phyloP scores from a whole-genome alignment of 306 rosid species.

The Erythrophleum fordii region DNA sequence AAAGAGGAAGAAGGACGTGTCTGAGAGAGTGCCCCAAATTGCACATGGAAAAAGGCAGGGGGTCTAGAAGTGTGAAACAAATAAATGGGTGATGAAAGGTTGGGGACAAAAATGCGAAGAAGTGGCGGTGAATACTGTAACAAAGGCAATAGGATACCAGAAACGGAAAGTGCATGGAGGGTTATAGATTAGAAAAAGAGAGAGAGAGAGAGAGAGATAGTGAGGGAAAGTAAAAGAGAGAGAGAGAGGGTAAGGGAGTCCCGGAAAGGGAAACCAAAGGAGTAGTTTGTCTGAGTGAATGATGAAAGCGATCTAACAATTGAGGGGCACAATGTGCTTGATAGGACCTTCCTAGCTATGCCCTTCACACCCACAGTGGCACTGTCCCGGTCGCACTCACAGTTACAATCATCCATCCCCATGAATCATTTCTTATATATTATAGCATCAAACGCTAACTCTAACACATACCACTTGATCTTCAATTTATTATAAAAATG shows the following conservation, averaged over 20 bases:
- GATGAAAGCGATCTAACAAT: constrained; percentile 64
- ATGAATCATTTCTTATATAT: background rate
- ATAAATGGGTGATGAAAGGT: background rate
- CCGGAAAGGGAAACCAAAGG: constrained; percentile 58
- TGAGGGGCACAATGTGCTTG: constrained; percentile 29
- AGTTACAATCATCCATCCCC: constrained; percentile 32
- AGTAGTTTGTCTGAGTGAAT: constrained; percentile 57
- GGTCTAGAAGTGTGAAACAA: background rate
- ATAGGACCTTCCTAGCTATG: constrained; percentile 36
- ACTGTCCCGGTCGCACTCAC: constrained; percentile 49
- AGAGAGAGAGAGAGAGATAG: background rate
- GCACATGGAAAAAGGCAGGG: constrained; percentile 14
- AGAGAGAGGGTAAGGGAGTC: constrained; percentile 30
- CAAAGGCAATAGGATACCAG: constrained; percentile 42
- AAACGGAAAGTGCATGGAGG: constrained; percentile 46
- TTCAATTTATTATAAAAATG: background rate
- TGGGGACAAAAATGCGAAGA: constrained; percentile 31
- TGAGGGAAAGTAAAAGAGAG: background rate
- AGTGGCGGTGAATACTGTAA: constrained; percentile 30
- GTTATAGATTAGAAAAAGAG: too few species aligned
- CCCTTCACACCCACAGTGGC: too few species aligned
- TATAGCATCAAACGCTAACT: constrained; percentile 25
- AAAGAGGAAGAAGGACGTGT: background rate
- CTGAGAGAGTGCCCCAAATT: background rate
- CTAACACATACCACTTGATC: background rate